phyloP scores from a whole-genome alignment of 116 monocot genomes.

The Cymodocea nodosa region DNA sequence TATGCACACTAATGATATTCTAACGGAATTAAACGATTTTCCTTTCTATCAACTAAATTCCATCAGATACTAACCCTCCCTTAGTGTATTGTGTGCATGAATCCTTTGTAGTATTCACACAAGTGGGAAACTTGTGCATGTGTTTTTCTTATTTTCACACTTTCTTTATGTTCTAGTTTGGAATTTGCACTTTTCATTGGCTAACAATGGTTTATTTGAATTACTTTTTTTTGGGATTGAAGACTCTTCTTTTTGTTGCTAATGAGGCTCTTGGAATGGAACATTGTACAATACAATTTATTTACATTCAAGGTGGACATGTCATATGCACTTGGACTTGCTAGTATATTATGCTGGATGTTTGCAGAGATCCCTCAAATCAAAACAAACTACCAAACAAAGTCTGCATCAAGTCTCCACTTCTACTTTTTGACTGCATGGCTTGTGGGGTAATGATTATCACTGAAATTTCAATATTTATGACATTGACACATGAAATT shows the following conservation, averaged over 20 bases:
- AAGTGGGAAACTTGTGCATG: no score
- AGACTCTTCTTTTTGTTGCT: neutral
- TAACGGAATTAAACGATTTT: no score
- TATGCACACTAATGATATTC: no score
- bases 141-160: neutral
- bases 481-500: no score
- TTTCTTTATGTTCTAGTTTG: neutral
- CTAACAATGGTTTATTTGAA: neutral
- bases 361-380: slow-evolving; percentile 88
- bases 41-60: no score
- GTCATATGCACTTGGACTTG: slow-evolving; percentile 29
- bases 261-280: slow-evolving; percentile 1
- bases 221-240: neutral
- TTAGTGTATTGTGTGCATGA: no score
- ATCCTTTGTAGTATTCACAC: no score
- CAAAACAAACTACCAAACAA: slow-evolving; percentile 47
- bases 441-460: slow-evolving; percentile 51
- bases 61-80: no score
- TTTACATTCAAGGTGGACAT: slow-evolving; percentile 25
- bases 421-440: slow-evolving; percentile 58
- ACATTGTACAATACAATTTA: slow-evolving; percentile 2
- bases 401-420: slow-evolving; percentile 60
- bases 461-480: neutral
- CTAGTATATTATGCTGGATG: slow-evolving; percentile 67
- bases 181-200: neutral